Evolutionary conservation across 345 rosid species (phyloP), one percentile per base, ranked within the genome.

Genomic region (Hirschfeldia incana): DNA sequence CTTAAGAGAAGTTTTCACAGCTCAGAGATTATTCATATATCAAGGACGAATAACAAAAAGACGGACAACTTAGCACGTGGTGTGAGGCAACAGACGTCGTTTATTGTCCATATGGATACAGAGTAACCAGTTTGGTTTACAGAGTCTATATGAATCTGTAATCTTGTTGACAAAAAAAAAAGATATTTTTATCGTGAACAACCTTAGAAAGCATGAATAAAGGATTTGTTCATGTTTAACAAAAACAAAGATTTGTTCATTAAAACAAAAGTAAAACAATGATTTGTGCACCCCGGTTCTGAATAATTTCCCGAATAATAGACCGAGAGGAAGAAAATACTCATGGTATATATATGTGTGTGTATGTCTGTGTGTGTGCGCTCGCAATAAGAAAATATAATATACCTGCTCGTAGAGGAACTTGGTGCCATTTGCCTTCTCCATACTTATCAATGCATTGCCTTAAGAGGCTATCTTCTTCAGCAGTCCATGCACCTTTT

Each of bases 401-500:
- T 21, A 42, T 67, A 86, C 87, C 88, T 55, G 85, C 82, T 75
- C 80, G 77, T 2, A 11, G 9, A 29, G 89, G 88, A 70, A 85
- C 79, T 66, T 65, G 86, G n/a, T 82, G 85, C 90, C 90, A 87
- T 72, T 72, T 72, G 39, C 83, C 86, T 81, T 87, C 90, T 4
- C 89, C 90, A 70, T 77, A 72, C 11, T 28, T 57, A 15, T 61
- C 80, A 63, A 84, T 42, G 71, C 89, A 83, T 6, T 71, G 72
- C 65, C 77, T 77, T 6, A 88, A 79, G 36, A 84, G 88, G 51
- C 28, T 49, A 34, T 87, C 92, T 85, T 87, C 92, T 67, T 83
- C 87, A 44, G 70, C 65, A 6, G 87, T 83, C 87, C 92, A 87
- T 30, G 85, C 73, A 26, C 90, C 92, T 83, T 84, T 88, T 59